A percentile compares a stretch with the other conserved stretches of the same genome.
These are phyloP conservation scores for Metschnikowia kofuensis DNA, from an alignment of 805 yeast species.

Conservation along the genomic window DNA sequence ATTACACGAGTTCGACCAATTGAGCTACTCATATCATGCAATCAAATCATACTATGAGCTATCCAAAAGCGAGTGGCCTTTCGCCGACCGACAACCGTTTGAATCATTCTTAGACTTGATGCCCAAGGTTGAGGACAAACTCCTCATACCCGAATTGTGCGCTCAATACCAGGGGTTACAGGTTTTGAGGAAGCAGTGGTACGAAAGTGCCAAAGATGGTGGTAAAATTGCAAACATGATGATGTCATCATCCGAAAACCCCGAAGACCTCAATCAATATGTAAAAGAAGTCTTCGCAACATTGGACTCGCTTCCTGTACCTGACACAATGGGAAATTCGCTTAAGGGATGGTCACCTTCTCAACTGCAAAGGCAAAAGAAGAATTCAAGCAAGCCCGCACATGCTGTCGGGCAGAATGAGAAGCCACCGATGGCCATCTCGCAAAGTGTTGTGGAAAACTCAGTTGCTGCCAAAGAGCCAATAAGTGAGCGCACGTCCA, in stretches of 20 bases:
- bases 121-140: conserved; percentile 20
- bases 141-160: conserved; percentile 23
- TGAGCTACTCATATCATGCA: conserved; percentile 25
- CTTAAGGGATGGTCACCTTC: neutral
- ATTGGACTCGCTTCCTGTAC: neutral
- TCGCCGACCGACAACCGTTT: conserved; percentile 15
- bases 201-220: conserved; percentile 32
- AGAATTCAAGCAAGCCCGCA: neutral
- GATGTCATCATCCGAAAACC: conserved; percentile 4
- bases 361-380: neutral
- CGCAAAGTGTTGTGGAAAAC: no score
- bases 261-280: neutral
- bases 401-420: neutral
- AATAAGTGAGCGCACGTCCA: no score
- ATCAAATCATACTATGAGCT: conserved; percentile 24
- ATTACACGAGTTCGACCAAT: conserved; percentile 26
- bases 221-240: conserved; percentile 24
- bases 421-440: neutral
- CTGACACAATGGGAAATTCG: neutral
- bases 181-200: conserved; percentile 27
- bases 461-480: no score
- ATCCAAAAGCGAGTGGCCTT: conserved; percentile 17
- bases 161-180: conserved; percentile 22
- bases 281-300: neutral
- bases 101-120: conserved; percentile 17